A percentile compares a stretch with the other conserved stretches of the same genome.
Conservation (phyloP, 192 early-diverging fungal species). For the Chytriomyces confervae region DNA sequence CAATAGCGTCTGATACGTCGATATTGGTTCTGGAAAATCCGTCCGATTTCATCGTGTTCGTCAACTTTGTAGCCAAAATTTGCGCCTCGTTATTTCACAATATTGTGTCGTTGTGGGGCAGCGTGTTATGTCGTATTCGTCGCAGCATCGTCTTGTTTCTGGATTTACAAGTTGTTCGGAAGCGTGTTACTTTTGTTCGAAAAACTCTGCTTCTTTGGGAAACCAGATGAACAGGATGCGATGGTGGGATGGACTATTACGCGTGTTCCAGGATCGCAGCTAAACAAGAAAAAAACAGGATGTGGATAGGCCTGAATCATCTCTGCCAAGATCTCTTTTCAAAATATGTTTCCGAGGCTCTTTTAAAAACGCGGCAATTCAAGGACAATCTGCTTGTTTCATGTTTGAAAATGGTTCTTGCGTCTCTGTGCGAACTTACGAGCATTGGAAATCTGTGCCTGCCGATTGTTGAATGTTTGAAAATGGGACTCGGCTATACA, state of each 20-base stretch:
- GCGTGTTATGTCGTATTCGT: slow-evolving; percentile 56
- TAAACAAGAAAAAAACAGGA: neutral
- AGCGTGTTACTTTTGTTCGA: slow-evolving; percentile 50
- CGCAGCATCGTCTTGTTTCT: slow-evolving; percentile 67
- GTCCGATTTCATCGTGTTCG: slow-evolving; percentile 72
- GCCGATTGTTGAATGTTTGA: too few relatives aligned
- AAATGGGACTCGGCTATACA: too few relatives aligned
- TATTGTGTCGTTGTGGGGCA: slow-evolving; percentile 67
- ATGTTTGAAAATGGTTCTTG: too few relatives aligned
- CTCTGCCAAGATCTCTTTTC: slow-evolving; percentile 50
- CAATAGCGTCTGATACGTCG: slow-evolving; percentile 57
- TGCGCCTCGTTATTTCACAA: slow-evolving; percentile 45
- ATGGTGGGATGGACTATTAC: slow-evolving; percentile 12
- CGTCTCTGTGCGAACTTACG: too few relatives aligned
- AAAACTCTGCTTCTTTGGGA: slow-evolving; percentile 44
- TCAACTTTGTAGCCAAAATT: slow-evolving; percentile 65
- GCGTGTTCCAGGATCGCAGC: neutral
- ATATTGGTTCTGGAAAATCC: too few relatives aligned
- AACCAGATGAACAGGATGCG: slow-evolving; percentile 12
- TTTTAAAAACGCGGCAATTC: slow-evolving; percentile 64
- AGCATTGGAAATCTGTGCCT: too few relatives aligned
- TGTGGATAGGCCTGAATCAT: neutral
- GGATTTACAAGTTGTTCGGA: slow-evolving; percentile 73
- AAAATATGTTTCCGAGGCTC: slow-evolving; percentile 66
- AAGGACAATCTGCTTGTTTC: slow-evolving; percentile 78